A percentile compares a stretch with the other conserved stretches of the same genome.
phyloP scores from a whole-genome alignment of 768 basidiomycete genomes.

The Cystofilobasidium ferigula region DNA sequence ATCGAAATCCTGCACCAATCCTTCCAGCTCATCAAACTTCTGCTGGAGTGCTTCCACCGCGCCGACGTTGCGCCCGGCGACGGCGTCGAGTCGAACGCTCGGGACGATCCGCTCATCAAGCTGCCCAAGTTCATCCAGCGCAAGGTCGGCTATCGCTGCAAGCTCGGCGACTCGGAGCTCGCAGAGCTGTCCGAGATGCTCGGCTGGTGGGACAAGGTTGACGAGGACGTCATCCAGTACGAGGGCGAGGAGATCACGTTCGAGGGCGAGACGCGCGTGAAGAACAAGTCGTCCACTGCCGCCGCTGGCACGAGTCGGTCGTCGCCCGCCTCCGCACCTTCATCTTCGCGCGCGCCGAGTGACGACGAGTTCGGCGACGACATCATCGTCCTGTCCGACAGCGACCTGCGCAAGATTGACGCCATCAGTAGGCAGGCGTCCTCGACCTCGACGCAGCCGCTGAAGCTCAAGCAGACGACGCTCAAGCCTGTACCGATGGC shows the following conservation, averaged over 20 bases:
- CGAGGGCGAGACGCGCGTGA: constrained; percentile 15
- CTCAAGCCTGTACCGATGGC: constrained; percentile 32
- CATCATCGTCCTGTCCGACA: constrained; percentile 29
- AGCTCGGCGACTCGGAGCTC: constrained; percentile 44
- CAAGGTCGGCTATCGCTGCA: constrained; percentile 31
- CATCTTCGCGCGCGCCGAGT: constrained; percentile 23
- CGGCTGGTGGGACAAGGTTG: constrained; percentile 44
- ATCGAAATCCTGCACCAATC: constrained; percentile 77
- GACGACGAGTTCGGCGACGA: constrained; percentile 34
- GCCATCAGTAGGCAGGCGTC: constrained; percentile 23
- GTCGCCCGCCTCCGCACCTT: background rate
- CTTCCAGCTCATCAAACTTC: constrained; percentile 64
- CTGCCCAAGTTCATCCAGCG: constrained; percentile 44
- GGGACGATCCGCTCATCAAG: constrained; percentile 45
- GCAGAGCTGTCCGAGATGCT: constrained; percentile 58
- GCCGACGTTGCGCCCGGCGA: constrained; percentile 41
- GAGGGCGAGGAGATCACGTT: constrained; percentile 36
- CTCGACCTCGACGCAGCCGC: background rate
- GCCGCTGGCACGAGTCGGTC: constrained; percentile 8
- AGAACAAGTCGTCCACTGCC: background rate
- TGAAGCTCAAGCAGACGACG: constrained; percentile 9
- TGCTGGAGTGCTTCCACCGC: constrained; percentile 65
- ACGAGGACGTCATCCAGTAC: constrained; percentile 50
- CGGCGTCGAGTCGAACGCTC: constrained; percentile 12
- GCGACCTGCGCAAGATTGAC: constrained; percentile 32